Conservation (phyloP, 2,329 filamentous ascomycete species). For the Aspergillus pseudoviridinutans region DNA sequence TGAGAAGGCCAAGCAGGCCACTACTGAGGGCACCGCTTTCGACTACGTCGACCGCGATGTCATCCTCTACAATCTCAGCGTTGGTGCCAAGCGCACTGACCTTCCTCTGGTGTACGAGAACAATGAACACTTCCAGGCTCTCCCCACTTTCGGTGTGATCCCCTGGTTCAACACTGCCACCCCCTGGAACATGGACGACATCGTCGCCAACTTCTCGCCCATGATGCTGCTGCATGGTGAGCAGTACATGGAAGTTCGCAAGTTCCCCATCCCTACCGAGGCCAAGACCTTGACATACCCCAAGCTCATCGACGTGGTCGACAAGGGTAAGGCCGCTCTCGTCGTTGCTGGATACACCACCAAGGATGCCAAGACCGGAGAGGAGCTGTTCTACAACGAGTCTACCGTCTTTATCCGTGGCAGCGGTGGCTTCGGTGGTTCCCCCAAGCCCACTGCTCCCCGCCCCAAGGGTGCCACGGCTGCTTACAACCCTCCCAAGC, state of each 20-base stretch:
- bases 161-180: conserved; percentile 83
- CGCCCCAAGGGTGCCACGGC: conserved; percentile 79
- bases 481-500: conserved; percentile 71
- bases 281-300: conserved; percentile 71
- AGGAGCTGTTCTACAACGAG: conserved; percentile 97
- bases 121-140: conserved; percentile 83
- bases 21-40: conserved; percentile 71
- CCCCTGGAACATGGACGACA: conserved; percentile 73
- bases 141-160: conserved; percentile 94
- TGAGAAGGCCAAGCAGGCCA: conserved; percentile 66
- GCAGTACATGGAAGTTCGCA: conserved; percentile 92
- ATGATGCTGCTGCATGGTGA: conserved; percentile 99
- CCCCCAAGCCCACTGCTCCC: conserved; percentile 60
- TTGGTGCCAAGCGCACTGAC: conserved; percentile 88
- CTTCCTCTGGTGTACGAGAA: conserved; percentile 87
- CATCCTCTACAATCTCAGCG: conserved; percentile 91
- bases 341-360: conserved; percentile 78
- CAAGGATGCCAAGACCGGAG: conserved; percentile 76
- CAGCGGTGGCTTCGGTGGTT: conserved; percentile 83
- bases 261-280: conserved; percentile 85
- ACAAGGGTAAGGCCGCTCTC: conserved; percentile 88
- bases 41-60: conserved; percentile 80
- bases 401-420: conserved; percentile 88
- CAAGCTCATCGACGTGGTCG: conserved; percentile 86
- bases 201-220: conserved; percentile 93